phyloP scores from a whole-genome alignment of 78 protist species.

The Emiliania huxleyi region DNA sequence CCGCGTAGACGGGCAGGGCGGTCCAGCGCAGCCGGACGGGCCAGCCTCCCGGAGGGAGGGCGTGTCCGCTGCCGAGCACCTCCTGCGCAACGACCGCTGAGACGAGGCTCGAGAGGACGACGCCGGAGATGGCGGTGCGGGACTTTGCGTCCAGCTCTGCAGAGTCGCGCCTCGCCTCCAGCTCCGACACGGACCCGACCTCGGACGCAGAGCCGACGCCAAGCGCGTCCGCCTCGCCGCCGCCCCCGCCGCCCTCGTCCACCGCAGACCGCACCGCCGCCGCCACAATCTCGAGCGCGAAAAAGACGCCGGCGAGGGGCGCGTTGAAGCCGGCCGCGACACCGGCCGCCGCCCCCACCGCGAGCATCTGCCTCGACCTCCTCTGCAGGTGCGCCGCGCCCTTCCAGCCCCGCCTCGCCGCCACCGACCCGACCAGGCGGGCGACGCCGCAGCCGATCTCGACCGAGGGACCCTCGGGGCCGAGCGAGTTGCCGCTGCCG shows the following conservation, averaged over 20 bases:
- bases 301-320: not conserved
- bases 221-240: not conserved
- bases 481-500: not conserved
- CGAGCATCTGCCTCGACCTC: not conserved
- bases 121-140: not conserved
- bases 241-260: not conserved
- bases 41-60: not conserved
- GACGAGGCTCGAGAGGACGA: not conserved
- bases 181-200: not conserved
- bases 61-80: not conserved
- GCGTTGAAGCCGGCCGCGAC: not conserved
- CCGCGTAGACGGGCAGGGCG: not conserved
- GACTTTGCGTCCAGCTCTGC: not conserved
- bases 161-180: not conserved
- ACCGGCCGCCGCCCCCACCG: not conserved
- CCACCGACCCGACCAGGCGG: not conserved
- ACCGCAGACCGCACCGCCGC: not conserved
- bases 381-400: not conserved
- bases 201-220: no score
- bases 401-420: no score
- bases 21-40: not conserved
- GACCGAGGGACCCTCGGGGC: not conserved
- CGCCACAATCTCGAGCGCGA: not conserved
- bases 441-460: not conserved
- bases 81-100: not conserved